phyloP scores from a whole-genome alignment of 2,329 filamentous ascomycete species.

The Arthrobotrys iridis region DNA sequence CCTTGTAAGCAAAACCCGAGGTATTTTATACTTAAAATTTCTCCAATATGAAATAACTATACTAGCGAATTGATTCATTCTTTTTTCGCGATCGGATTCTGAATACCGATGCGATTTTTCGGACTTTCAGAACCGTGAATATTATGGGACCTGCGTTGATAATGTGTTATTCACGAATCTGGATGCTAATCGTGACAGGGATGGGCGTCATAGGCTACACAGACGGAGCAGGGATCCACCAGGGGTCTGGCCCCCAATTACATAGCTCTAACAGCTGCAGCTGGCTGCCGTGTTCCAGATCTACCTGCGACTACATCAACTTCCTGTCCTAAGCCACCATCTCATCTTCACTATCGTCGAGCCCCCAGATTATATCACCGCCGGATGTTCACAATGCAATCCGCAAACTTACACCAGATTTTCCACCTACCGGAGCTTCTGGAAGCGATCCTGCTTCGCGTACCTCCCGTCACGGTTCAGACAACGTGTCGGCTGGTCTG shows the following conservation, averaged over 20 bases:
- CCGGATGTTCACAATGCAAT: background rate
- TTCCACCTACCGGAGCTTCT: conserved; percentile 25
- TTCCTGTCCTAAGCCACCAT: background rate
- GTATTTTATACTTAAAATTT: too few relatives aligned
- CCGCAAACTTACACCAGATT: background rate
- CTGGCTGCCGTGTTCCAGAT: too few relatives aligned
- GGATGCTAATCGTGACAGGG: background rate
- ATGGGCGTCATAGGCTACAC: background rate
- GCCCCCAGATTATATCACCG: background rate
- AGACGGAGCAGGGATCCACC: background rate
- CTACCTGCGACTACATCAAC: background rate
- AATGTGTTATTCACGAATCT: background rate
- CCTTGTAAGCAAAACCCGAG: too few relatives aligned
- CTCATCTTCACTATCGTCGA: background rate
- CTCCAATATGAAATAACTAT: too few relatives aligned
- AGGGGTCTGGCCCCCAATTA: too few relatives aligned
- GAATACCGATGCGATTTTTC: too few relatives aligned
- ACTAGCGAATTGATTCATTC: too few relatives aligned
- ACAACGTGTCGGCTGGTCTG: conserved; percentile 32
- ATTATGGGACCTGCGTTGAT: too few relatives aligned
- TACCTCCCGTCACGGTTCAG: conserved; percentile 21
- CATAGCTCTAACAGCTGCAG: too few relatives aligned
- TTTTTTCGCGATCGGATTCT: too few relatives aligned
- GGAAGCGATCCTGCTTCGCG: conserved; percentile 23
- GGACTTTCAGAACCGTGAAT: too few relatives aligned